Evolutionary conservation across 805 yeast genomes (phyloP).

Genomic region (Ogataea ganodermae): DNA sequence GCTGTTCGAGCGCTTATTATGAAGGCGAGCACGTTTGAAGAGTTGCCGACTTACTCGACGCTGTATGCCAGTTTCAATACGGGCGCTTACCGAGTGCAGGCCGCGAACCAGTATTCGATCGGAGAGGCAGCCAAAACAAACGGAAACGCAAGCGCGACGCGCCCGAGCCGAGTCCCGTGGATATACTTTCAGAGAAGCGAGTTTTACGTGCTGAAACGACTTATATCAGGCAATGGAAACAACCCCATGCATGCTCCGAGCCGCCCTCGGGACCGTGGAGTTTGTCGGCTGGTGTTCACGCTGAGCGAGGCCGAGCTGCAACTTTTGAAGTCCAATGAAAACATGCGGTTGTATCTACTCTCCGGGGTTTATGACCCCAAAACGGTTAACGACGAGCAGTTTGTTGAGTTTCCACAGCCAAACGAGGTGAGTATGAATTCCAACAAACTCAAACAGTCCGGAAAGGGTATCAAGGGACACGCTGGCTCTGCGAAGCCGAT

Average conservation of each 20-base stretch:
- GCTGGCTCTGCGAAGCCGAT: slow-evolving; percentile 84
- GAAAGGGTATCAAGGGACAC: slow-evolving; percentile 74
- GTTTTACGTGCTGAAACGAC: slow-evolving; percentile 51
- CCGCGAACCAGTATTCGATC: slow-evolving; percentile 25
- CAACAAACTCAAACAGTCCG: slow-evolving; percentile 48
- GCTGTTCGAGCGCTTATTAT: slow-evolving; percentile 48
- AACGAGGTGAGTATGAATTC: slow-evolving; percentile 67
- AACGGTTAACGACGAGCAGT: slow-evolving; percentile 23
- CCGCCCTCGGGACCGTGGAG: slow-evolving; percentile 48
- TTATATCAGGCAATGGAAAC: slow-evolving; percentile 40
- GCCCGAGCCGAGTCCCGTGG: slow-evolving; percentile 37
- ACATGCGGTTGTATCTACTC: slow-evolving; percentile 49
- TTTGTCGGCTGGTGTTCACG: slow-evolving; percentile 43
- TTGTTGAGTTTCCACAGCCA: slow-evolving; percentile 69
- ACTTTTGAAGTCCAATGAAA: slow-evolving; percentile 34
- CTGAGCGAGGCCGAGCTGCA: slow-evolving; percentile 45
- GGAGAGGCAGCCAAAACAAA: neutral
- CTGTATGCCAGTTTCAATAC: slow-evolving; percentile 23
- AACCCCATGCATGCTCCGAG: slow-evolving; percentile 47
- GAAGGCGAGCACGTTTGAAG: slow-evolving; percentile 35
- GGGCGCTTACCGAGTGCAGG: slow-evolving; percentile 27
- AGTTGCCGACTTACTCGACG: slow-evolving; percentile 41
- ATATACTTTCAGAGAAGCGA: slow-evolving; percentile 55
- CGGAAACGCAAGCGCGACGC: neutral
- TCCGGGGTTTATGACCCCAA: slow-evolving; percentile 47